Evolutionary conservation across 2,329 filamentous ascomycete genomes (phyloP).

Genomic region (Teratosphaeriaceae sp.): DNA sequence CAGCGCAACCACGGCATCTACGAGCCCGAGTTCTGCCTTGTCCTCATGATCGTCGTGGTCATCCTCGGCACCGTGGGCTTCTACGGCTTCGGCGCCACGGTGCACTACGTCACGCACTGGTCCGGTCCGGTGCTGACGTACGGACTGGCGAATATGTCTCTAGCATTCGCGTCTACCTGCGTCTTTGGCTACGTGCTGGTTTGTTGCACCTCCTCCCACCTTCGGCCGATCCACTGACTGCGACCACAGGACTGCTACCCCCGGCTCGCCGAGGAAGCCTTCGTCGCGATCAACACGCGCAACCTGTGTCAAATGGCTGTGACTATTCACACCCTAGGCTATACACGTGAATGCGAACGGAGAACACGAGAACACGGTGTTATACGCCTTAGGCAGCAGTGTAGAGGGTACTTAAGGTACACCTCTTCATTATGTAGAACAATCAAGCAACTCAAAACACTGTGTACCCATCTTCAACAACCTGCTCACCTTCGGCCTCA

Average conservation of each 20-base stretch:
- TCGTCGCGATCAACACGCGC: conserved; percentile 46
- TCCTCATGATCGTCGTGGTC: conserved; percentile 35
- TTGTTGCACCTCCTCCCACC: background rate
- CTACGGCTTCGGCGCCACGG: conserved; percentile 42
- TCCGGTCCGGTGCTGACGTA: conserved; percentile 42
- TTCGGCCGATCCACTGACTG: background rate
- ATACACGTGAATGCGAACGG: too few relatives aligned
- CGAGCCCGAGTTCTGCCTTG: conserved; percentile 26
- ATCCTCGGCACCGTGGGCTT: conserved; percentile 40
- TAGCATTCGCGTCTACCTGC: conserved; percentile 42
- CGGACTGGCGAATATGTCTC: conserved; percentile 44
- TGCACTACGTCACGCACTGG: conserved; percentile 44
- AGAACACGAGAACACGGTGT: too few relatives aligned
- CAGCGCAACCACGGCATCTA: conserved; percentile 28
- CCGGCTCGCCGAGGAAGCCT: conserved; percentile 42
- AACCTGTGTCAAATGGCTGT: too few relatives aligned
- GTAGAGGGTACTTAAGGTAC: too few relatives aligned
- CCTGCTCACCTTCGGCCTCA: conserved; percentile 41
- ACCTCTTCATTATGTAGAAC: too few relatives aligned
- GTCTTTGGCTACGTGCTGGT: conserved; percentile 46
- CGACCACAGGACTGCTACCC: conserved; percentile 37
- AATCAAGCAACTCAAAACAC: too few relatives aligned
- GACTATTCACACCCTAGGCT: too few relatives aligned
- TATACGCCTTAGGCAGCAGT: too few relatives aligned
- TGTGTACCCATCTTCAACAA: too few relatives aligned